Base-by-base conservation (phyloP, 192 early-diverging fungal genomes). In the Umbelopsis sp. region DNA sequence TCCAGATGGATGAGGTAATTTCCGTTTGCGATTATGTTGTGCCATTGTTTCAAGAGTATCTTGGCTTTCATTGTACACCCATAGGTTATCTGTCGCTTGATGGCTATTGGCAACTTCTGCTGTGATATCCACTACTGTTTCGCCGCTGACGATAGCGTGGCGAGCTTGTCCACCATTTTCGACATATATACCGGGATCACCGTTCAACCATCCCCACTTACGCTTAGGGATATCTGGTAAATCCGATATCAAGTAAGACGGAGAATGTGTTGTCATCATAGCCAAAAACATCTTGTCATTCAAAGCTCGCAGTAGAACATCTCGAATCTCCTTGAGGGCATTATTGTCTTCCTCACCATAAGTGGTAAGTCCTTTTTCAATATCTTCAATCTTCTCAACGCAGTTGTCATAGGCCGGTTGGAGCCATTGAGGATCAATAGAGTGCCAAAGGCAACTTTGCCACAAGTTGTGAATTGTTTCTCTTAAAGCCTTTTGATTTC, bases 361-460 rank as follows among this genome's bases (percentile, higher is more conserved):
- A 3, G 32, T 17, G 10, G 66, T 50, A 54, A 12, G 51, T 45
- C 25, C 73, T 56, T 56, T 73, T 34, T 51, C 36, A 1, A 65
- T 71, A 7, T 73, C 45, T 2, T 56, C 20, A 22, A 86, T 66
- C 29, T 72, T 77, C 7, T 77, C 68, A 0, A 78, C 49, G 21
- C 70, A 69, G n/a, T 65, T 67, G 11, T 11, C 20, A 16, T 66
- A 51, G 1, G 74, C 38, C 9, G 79, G 36, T 2, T 50, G 26
- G 0, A 66, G 17, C 16, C 25, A 34, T 26, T 68, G 44, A 2
- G 47, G 25, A 21, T 73, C 82, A 43, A 77, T 82, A 0, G 85
- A 75, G 56, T 88, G 88, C 92, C 92, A 93, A 53, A 88, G 89
- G 65, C 90, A 90, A 7, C 83, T 73, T 43, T 82, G 75, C 52